A percentile compares a stretch with the other conserved stretches of the same genome.
phyloP scores from a whole-genome alignment of 2,329 filamentous ascomycete species.

The Diaporthe eres region DNA sequence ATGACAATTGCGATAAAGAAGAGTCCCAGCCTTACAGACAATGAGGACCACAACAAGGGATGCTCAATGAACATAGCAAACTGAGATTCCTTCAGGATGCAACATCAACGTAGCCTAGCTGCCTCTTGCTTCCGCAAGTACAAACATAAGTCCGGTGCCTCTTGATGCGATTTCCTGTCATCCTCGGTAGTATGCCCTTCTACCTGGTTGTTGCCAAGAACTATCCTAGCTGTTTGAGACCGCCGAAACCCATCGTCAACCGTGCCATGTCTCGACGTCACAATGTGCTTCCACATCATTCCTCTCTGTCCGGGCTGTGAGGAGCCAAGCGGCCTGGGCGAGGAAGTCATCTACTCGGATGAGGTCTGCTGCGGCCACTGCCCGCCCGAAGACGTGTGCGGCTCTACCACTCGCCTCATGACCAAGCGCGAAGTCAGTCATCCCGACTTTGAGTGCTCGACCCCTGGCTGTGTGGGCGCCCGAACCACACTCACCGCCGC shows the following conservation, averaged over 20 bases:
- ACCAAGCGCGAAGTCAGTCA: conserved; percentile 38
- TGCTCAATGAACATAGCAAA: neutral
- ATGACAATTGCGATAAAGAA: conserved; percentile 17
- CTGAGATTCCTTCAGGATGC: too few relatives aligned
- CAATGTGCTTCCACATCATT: conserved; percentile 42
- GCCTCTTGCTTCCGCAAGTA: neutral
- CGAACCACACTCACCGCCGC: neutral
- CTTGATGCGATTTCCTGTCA: neutral
- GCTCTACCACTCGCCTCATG: conserved; percentile 38
- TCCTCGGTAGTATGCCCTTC: neutral
- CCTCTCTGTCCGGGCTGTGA: conserved; percentile 40
- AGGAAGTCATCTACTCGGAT: conserved; percentile 41
- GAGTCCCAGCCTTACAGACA: neutral
- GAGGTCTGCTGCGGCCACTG: conserved; percentile 38
- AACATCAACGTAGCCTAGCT: neutral
- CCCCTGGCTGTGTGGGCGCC: conserved; percentile 31
- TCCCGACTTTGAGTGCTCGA: conserved; percentile 40
- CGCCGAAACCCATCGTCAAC: neutral
- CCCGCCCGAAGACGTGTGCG: conserved; percentile 26
- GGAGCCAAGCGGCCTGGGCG: conserved; percentile 40
- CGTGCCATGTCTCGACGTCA: neutral
- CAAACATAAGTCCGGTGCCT: neutral
- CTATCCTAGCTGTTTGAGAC: too few relatives aligned
- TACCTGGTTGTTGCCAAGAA: too few relatives aligned
- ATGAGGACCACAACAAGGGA: neutral